Evolutionary conservation across 2,329 filamentous ascomycete genomes (phyloP), one percentile per base, ranked within the genome.

Genomic region (Fusarium sp.): DNA sequence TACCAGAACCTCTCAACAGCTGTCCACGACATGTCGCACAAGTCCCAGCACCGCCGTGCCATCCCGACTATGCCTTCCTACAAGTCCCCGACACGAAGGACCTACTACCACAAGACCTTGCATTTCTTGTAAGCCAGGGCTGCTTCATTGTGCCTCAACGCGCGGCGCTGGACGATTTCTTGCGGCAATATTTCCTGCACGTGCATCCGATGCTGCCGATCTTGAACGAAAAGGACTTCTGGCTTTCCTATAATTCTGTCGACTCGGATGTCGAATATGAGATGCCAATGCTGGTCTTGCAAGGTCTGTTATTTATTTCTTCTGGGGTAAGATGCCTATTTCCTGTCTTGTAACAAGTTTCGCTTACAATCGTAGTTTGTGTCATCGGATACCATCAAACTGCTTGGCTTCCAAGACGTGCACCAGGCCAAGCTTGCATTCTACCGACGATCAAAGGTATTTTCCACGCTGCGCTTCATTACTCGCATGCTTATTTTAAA

Each of bases 161-260:
- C 17, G 57, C 49, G 1, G 68, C 67, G 9, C 65, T 76, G 10
- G 71, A 76, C 34, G 73, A 76, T 36, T 75, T 76, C n/a, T 38
- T 76, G n/a, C 34, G 67, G 7, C 69, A 75, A 21, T 76, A 76
- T 53, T 76, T 76, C 15, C 40, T 69, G 1, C 73, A 76, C n/a
- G 72, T 76, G 0, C 75, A 76, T 40, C 75, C 75, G 3, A 71
- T 76, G 53, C 70, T 76, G 14, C 75, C 75, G 1, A 47, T 76
- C 0, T 10, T 76, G 5, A 72, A 74, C 8, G 72, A 74, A 13
- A 73, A 67, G 44, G 72, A 74, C 8, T 70, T 72, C 8, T 74
- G 72, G 72, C 53, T 65, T 10, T 49, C 68, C 7, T 74, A 75
- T 7, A 72, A 69, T 21, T 64, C 68, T 7, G 56, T 52, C 3